Conservation (phyloP, 1,284 basidiomycete species). For the Ganoderma meredithae region DNA sequence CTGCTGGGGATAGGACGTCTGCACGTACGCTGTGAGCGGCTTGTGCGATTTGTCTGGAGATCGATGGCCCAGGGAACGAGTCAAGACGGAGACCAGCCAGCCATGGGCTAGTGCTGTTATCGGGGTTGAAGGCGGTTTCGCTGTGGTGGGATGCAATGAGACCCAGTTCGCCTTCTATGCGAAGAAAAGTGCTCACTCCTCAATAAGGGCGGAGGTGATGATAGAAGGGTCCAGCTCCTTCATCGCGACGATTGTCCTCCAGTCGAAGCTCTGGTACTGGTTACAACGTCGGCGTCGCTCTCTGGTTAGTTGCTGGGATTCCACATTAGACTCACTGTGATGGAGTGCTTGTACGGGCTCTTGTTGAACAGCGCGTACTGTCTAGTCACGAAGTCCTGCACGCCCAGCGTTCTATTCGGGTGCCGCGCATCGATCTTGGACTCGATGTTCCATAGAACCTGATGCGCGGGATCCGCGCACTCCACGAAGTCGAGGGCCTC, state of each 20-base stretch:
- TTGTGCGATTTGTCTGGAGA: constrained; percentile 62
- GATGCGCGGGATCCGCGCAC: constrained; percentile 69
- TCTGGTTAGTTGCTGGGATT: neutral
- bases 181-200: constrained; percentile 60
- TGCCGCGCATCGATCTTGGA: constrained; percentile 74
- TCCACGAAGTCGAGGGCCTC: constrained; percentile 80
- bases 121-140: constrained; percentile 48
- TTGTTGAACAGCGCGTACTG: constrained; percentile 64
- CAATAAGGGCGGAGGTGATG: constrained; percentile 66
- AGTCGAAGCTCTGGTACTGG: constrained; percentile 81
- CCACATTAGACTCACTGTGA: constrained; percentile 57
- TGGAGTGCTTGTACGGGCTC: constrained; percentile 63
- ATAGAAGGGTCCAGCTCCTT: constrained; percentile 60
- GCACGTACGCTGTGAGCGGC: constrained; percentile 75
- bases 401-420: constrained; percentile 62
- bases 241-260: constrained; percentile 76
- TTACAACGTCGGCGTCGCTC: constrained; percentile 4
- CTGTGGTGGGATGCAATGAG: constrained; percentile 38
- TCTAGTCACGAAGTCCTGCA: constrained; percentile 70
- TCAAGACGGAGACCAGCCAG: constrained; percentile 66
- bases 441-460: constrained; percentile 80
- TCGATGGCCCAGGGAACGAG: constrained; percentile 61
- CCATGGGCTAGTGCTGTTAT: constrained; percentile 61
- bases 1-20: constrained; percentile 73
- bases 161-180: neutral